Evolutionary conservation across 2,329 filamentous ascomycete genomes (phyloP), one percentile per base, ranked within the genome.

Genomic region (Alternaria viburni): DNA sequence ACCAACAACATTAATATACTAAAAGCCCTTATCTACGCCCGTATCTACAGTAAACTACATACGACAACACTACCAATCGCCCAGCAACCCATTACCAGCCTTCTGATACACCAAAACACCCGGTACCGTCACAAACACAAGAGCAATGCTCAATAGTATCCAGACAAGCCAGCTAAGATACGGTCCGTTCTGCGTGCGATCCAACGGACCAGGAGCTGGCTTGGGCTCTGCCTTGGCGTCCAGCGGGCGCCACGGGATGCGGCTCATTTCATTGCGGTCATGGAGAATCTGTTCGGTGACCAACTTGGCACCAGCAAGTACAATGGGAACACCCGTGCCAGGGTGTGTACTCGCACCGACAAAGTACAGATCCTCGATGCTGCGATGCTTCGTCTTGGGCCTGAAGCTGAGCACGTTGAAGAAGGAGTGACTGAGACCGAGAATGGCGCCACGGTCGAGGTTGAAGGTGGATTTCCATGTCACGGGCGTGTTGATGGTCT

Each of bases 271-370:
- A 9, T 55, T 32, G 69, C 63, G 74, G 63, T 73, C 82, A 77
- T 77, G 73, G 12, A 87, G 68, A 6, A 88, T 81, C 75, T 88
- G 84, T 69, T 85, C 85, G 9, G 80, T 82, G 0, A 87, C 86
- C 58, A 93, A 84, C 76, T 88, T 90, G 9, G 88, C 87, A 0
- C 91, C 90, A 0, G 90, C 90, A 10, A 93, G 80, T 25, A 90
- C 89, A 59, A 93, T 91, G 4, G 91, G 91, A 19, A 93, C 91
- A 0, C 91, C 91, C 0, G 91, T 93, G 2, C 91, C 91, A 0
- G 91, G 91, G 80, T 93, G 91, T 19, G 90, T 91, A 72, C 88
- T 90, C 1, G 91, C 91, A 32, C 91, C 91, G 0, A 93, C 91
- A 73, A 93, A 93, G 73, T 92, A 92, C 23, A 89, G 77, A 3